Percentiles rank a stretch among this genome's conserved stretches.
Conservation (phyloP, 1,139 yeast genomes). For the Fermentozyma sake region DNA sequence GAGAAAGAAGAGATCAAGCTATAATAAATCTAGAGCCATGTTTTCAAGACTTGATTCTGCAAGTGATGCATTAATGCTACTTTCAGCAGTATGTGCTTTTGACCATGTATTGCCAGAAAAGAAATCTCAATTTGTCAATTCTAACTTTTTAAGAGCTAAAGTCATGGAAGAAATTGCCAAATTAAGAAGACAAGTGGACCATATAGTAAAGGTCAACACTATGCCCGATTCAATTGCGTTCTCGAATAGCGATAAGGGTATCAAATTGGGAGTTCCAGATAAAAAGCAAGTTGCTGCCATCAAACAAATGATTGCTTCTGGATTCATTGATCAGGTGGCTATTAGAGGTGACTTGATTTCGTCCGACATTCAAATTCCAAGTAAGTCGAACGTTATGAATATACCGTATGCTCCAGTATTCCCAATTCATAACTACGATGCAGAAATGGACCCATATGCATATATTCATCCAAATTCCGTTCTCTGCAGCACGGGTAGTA, state of each 20-base stretch:
- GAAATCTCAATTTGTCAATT: slow-evolving; percentile 43
- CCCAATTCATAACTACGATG: slow-evolving; percentile 40
- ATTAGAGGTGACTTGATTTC: slow-evolving; percentile 74
- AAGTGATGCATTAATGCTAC: slow-evolving; percentile 70
- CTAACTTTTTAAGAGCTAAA: slow-evolving; percentile 64
- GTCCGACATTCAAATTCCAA: slow-evolving; percentile 55
- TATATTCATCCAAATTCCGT: slow-evolving; percentile 80
- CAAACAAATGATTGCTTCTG: slow-evolving; percentile 90
- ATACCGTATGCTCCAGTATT: slow-evolving; percentile 74
- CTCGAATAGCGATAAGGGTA: slow-evolving; percentile 37
- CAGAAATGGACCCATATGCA: slow-evolving; percentile 48
- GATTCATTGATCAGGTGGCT: slow-evolving; percentile 88
- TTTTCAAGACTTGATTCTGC: slow-evolving; percentile 65
- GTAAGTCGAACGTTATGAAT: slow-evolving; percentile 53
- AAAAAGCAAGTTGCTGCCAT: slow-evolving; percentile 68
- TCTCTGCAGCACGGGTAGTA: slow-evolving; percentile 46
- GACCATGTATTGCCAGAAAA: slow-evolving; percentile 63
- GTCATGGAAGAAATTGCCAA: slow-evolving; percentile 82
- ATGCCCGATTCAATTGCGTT: slow-evolving; percentile 53
- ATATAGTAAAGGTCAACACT: slow-evolving; percentile 65
- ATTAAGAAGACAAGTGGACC: slow-evolving; percentile 71
- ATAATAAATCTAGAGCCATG: slow-evolving; percentile 49
- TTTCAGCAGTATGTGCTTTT: slow-evolving; percentile 85
- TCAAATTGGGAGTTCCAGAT: slow-evolving; percentile 65
- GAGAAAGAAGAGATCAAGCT: slow-evolving; percentile 45